phyloP scores from a whole-genome alignment of 2,329 filamentous ascomycete species.

The Arthroderma sp. region DNA sequence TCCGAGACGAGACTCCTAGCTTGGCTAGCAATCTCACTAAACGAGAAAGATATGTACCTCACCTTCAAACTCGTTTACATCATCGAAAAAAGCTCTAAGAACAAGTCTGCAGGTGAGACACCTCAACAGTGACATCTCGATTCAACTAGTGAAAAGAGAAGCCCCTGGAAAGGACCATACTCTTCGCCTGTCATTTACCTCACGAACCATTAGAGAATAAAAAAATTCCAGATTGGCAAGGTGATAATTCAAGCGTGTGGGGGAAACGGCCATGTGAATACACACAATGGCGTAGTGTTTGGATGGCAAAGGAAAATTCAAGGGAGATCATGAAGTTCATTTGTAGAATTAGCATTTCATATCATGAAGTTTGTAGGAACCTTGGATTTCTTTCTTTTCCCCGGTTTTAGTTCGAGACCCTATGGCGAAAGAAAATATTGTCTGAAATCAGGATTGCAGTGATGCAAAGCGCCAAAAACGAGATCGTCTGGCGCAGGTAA shows the following conservation, averaged over 20 bases:
- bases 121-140: constrained; percentile 3
- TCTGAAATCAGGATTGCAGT: too few relatives aligned
- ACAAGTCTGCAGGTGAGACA: constrained; percentile 31
- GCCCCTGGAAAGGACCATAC: constrained; percentile 31
- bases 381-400: neutral
- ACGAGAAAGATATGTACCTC: constrained; percentile 19
- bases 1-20: neutral
- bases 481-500: too few relatives aligned
- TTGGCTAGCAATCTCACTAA: neutral
- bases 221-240: constrained; percentile 52
- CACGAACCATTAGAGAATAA: constrained; percentile 35
- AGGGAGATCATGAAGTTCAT: neutral
- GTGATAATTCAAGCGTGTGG: constrained; percentile 70
- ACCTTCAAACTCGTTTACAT: constrained; percentile 29
- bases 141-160: constrained; percentile 2
- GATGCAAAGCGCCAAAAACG: too few relatives aligned
- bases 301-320: constrained; percentile 14
- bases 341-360: neutral
- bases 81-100: constrained; percentile 14
- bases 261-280: neutral
- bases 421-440: too few relatives aligned
- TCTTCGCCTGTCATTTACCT: constrained; percentile 95
- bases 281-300: constrained; percentile 5
- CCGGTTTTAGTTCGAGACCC: too few relatives aligned
- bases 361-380: constrained; percentile 2